Percentiles rank a stretch among this genome's conserved stretches.
phyloP scores from a whole-genome alignment of 352 stramenopile genomes.

The Pythium rishiriense region DNA sequence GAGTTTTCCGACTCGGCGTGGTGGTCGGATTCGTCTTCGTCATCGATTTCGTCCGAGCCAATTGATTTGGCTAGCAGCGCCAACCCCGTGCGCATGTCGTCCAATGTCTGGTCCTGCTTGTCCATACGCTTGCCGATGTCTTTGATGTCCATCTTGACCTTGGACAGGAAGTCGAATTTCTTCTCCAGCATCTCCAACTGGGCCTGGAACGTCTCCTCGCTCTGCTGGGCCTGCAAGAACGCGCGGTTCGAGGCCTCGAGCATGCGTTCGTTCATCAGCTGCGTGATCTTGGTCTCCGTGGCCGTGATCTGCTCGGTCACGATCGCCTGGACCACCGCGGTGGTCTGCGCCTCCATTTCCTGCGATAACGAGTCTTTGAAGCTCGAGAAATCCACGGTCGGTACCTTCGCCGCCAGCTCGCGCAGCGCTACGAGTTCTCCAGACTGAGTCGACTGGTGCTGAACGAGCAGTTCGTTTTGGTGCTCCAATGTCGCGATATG shows the following conservation, averaged over 20 bases:
- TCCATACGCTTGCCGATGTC: constrained; percentile 55
- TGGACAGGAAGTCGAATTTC: constrained; percentile 67
- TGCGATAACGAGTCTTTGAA: constrained; percentile 18
- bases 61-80: constrained; percentile 66
- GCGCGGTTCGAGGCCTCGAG: constrained; percentile 33
- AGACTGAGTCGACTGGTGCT: constrained; percentile 20
- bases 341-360: constrained; percentile 29
- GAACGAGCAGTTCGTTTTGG: constrained; percentile 29
- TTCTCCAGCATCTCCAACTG: constrained; percentile 69
- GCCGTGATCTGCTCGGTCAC: constrained; percentile 27
- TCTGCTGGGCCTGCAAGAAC: constrained; percentile 33
- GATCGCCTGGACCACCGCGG: constrained; percentile 17
- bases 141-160: constrained; percentile 77
- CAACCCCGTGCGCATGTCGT: constrained; percentile 58
- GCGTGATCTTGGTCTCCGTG: constrained; percentile 37
- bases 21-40: constrained; percentile 35
- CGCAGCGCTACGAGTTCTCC: not conserved
- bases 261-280: constrained; percentile 31
- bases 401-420: not conserved
- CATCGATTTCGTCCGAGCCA: constrained; percentile 61
- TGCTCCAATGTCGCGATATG: constrained; percentile 21
- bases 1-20: not conserved
- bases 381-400: constrained; percentile 10
- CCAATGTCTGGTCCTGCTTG: constrained; percentile 59
- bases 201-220: constrained; percentile 44